Evolutionary conservation across 2,329 filamentous ascomycete genomes (phyloP).

Genomic region (Penicillium freii): DNA sequence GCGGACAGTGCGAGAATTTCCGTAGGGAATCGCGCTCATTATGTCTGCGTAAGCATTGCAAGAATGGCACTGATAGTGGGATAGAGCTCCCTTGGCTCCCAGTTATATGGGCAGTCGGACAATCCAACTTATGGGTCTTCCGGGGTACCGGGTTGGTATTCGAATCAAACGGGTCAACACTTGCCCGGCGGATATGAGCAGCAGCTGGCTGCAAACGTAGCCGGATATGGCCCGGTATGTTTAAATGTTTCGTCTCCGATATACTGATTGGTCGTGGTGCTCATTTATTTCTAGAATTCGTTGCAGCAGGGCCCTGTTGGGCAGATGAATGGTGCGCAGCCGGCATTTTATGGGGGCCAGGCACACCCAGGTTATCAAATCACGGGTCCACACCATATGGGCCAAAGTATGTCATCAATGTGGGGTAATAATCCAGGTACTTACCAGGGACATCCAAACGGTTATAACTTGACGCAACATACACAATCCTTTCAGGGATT

Average conservation of each 20-base stretch:
- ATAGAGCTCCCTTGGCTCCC: conserved; percentile 27
- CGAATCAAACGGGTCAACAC: conserved; percentile 16
- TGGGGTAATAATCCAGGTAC: conserved; percentile 2
- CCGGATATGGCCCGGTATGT: conserved; percentile 10
- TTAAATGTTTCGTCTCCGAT: neutral
- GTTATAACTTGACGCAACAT: conserved; percentile 4
- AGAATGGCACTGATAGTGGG: conserved; percentile 28
- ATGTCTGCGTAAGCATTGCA: conserved; percentile 18
- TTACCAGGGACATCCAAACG: neutral
- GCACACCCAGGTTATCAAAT: conserved; percentile 1
- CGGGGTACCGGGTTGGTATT: conserved; percentile 18
- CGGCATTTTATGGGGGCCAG: neutral
- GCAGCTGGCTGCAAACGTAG: neutral
- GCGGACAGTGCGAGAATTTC: conserved; percentile 24
- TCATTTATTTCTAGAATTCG: neutral
- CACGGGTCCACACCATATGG: conserved; percentile 1
- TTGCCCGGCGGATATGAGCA: conserved; percentile 4
- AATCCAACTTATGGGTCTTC: conserved; percentile 16
- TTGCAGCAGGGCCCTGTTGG: neutral
- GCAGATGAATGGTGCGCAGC: neutral
- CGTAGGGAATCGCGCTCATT: conserved; percentile 28
- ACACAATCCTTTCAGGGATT: conserved; percentile 1
- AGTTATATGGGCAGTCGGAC: conserved; percentile 14
- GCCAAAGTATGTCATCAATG: neutral
- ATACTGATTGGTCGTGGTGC: neutral